Base-by-base conservation (phyloP, 202 grass and related monocot genomes). In the Carex arenaria region DNA sequence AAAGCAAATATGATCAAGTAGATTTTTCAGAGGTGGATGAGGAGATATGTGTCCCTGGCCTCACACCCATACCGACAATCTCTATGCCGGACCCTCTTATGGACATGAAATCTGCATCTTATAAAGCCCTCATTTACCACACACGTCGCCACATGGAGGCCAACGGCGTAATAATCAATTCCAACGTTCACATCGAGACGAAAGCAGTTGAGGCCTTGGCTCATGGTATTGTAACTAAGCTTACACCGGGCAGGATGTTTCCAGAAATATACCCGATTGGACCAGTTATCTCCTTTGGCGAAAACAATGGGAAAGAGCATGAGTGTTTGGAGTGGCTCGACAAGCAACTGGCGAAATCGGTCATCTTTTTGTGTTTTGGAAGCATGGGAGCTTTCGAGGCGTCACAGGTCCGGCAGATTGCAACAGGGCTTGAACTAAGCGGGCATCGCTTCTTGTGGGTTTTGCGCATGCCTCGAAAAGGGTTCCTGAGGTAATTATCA, bases 141-240 rank as follows among this genome's bases (percentile, higher is more conserved):
- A 85, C 84, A 76, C 78, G 63, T 5, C 80, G 86, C 1, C 90
- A 76, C 81, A 61, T 82, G 23, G 91, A 94, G 40, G 91, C 91
- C 71, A 90, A 84, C 65, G 94, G 89, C 13, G 81, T 97, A 71
- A 92, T 97, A 38, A 64, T 87, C 12, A 97, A 97, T 89, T 94
- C 94, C 0, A 85, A 85, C 0, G 34, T 78, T 53, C 86, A 74
- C 71, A 31, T 94, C 10, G 91, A 97, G 82, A 84, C 79, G 5
- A 65, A 84, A 10, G 45, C 84, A 0, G 80, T 97, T 4, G 65
- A 85, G 19, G 89, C 91, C 45, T 45, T 92, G 54, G 40, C 36
- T 23, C 79, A 57, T 1, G 89, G 91, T 32, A 23, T 26, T 26
- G 13, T 53, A 17, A 30, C 45, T 54, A 52, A 38, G 26, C 81